Evolutionary conservation across 441 rosid species (phyloP).

Genomic region (Flueggea neowawraea): DNA sequence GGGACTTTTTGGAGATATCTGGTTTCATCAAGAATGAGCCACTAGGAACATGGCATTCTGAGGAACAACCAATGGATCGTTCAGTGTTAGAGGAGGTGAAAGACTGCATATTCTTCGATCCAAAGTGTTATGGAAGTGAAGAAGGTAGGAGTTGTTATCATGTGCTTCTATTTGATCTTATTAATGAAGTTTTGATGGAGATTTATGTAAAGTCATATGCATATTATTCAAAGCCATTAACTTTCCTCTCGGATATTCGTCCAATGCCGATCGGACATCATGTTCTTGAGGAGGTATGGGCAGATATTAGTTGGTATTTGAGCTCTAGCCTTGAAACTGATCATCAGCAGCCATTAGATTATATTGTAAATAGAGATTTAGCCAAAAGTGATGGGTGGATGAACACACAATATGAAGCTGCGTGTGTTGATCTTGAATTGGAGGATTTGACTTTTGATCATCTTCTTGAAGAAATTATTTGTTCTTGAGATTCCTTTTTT

Average conservation of each 20-base stretch:
- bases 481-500: background rate
- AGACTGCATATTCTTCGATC: slow-evolving; percentile 43
- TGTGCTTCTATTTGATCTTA: slow-evolving; percentile 57
- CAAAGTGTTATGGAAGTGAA: slow-evolving; percentile 30
- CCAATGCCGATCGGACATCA: slow-evolving; percentile 58
- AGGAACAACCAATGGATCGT: slow-evolving; percentile 69
- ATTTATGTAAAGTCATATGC: slow-evolving; percentile 53
- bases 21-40: slow-evolving; percentile 56
- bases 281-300: slow-evolving; percentile 77
- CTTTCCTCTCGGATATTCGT: slow-evolving; percentile 43
- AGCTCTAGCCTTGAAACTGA: slow-evolving; percentile 30
- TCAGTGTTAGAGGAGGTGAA: slow-evolving; percentile 46
- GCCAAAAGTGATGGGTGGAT: slow-evolving; percentile 64
- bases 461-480: slow-evolving; percentile 57
- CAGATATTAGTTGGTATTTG: slow-evolving; percentile 51
- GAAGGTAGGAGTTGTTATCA: slow-evolving; percentile 42
- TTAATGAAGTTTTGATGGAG: slow-evolving; percentile 67
- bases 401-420: slow-evolving; percentile 73
- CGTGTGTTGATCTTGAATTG: slow-evolving; percentile 68
- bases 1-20: slow-evolving; percentile 62
- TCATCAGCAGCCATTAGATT: slow-evolving; percentile 29
- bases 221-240: slow-evolving; percentile 50
- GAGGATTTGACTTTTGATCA: slow-evolving; percentile 70
- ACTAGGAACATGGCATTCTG: slow-evolving; percentile 62
- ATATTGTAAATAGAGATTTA: slow-evolving; percentile 46